Base-by-base conservation (phyloP, 306 rosid species). In the Lagenaria siceraria region DNA sequence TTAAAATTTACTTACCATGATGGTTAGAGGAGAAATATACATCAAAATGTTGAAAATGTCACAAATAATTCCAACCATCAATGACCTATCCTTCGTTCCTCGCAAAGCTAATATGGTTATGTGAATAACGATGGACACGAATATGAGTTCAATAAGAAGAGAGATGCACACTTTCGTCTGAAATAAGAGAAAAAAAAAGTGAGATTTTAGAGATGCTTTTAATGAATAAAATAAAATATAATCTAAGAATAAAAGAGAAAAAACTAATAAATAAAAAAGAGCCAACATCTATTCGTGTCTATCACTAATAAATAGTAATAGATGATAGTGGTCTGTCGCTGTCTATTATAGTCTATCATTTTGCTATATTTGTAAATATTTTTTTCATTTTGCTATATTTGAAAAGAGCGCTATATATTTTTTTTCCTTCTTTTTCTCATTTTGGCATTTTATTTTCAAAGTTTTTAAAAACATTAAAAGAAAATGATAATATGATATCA, bases 31-130 rank as follows among this genome's bases (percentile, higher is more conserved):
- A 17, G 71, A 63, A 6, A 63, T 10, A 35, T 63, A 63, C 98
- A 88, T 93, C 65, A 91, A 55, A 15, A 91, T 76, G 77, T 91
- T 93, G 89, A 88, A 89, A 40, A 93, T 7, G 75, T 87, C 97
- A 54, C 85, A 78, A 21, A 93, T 22, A 61, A 91, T 25, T 51
- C 98, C 98, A 59, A 93, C 88, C 38, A 89, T 21, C 36, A 91
- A 9, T 1, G 97, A 88, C 77, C 98, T 86, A 38, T 9, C 8
- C 8, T 1, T 40, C 29, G 80, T 64, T 19, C 84, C 87, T 49
- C 82, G 87, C 46, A 93, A 10, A 19, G 78, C 64, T 49, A 85
- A 25, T 81, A 90, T 7, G 3, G 93, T 85, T 40, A 83, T 3
- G 4, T 77, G 46, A 75, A 36, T 89, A 15, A 93, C 3, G 48